Percentiles rank a stretch among this genome's conserved stretches.
These are phyloP conservation scores for Geotrichum bryndzae DNA, from an alignment of 1,139 yeast species.

Conservation along the genomic window DNA sequence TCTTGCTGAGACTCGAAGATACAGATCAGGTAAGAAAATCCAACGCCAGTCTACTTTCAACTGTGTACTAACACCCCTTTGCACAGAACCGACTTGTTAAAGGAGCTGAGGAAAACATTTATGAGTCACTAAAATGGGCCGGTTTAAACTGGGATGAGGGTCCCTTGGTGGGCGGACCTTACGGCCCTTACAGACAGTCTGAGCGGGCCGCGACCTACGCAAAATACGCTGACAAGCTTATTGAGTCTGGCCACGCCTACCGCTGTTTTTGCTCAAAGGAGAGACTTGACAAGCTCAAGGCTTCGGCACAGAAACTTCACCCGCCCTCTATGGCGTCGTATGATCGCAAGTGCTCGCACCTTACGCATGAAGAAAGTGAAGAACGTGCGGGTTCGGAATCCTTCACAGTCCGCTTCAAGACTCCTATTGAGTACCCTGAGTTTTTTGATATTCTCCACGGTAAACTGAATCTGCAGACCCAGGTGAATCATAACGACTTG, in stretches of 20 bases:
- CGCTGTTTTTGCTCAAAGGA: constrained; percentile 81
- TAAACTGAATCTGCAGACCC: constrained; percentile 67
- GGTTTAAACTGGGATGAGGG: constrained; percentile 77
- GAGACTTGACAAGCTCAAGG: constrained; percentile 60
- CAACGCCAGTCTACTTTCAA: not conserved
- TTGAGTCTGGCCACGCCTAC: constrained; percentile 72
- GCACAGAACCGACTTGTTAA: constrained; percentile 53
- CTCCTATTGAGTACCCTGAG: constrained; percentile 64
- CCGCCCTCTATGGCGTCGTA: constrained; percentile 93
- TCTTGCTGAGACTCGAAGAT: constrained; percentile 79
- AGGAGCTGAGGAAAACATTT: constrained; percentile 80
- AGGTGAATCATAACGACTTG: constrained; percentile 57
- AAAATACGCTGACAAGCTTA: constrained; percentile 49
- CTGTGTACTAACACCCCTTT: not conserved
- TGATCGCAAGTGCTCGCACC: constrained; percentile 67
- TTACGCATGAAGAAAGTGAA: constrained; percentile 41
- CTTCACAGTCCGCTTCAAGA: constrained; percentile 38
- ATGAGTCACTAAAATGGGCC: constrained; percentile 72
- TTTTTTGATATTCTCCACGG: constrained; percentile 78
- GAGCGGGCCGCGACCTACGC: constrained; percentile 64
- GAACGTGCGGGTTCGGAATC: constrained; percentile 34
- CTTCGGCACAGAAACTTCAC: constrained; percentile 62
- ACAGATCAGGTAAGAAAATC: constrained; percentile 55
- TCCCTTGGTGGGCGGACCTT: constrained; percentile 59
- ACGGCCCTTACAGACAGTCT: constrained; percentile 79